Base-by-base conservation (phyloP, 2,329 filamentous ascomycete genomes). In the Claviceps spartinae region DNA sequence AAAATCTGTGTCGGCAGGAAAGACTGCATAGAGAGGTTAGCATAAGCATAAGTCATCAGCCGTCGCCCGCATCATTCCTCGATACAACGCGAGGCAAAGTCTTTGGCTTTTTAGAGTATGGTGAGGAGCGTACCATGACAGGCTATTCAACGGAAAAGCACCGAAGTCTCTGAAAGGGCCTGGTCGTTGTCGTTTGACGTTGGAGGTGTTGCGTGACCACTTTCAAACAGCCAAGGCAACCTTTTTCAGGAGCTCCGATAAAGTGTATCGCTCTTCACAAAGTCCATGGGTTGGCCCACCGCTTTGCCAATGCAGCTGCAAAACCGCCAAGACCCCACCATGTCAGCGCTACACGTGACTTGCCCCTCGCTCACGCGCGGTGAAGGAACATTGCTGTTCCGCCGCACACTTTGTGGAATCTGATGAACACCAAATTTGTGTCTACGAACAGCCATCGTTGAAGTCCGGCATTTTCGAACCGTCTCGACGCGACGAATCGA, bases 1-100 rank as follows among this genome's bases (percentile, higher is more conserved):
- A 97, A 97, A 76, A 97, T 97, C 73, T 97, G 91, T 57, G 89
- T 95, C 64, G 91, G 90, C 73, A 89, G 93, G 70, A 84, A 84
- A 61, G 80, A 83, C 68, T 70, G 55, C 1, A 20, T 59, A 57
- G 48, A 56, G 41, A 20, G 49, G 54, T 62, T 56, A 63, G 58
- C 54, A 58, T 38, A 45, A 20, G 37, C 49, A 42, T 4, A 24
- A 24, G 47, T 13, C 45, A 50, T 45, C 41, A 50, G 30, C 38
- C 18, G 20, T 18, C 34, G 2, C 34, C 38, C 34, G 49, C 34
- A 37, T 40, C 47, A 40, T 14, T 38, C n/a, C 26, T 26, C 14
- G 49, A 18, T 38, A 22, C 11, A 34, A 26, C 9, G 22, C n/a
- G 26, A 45, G 42, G 34, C 18, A 6, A 6, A 20, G 38, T 36